phyloP scores from a whole-genome alignment of 2,329 filamentous ascomycete genomes.

The Ceratocystis huliohia region DNA sequence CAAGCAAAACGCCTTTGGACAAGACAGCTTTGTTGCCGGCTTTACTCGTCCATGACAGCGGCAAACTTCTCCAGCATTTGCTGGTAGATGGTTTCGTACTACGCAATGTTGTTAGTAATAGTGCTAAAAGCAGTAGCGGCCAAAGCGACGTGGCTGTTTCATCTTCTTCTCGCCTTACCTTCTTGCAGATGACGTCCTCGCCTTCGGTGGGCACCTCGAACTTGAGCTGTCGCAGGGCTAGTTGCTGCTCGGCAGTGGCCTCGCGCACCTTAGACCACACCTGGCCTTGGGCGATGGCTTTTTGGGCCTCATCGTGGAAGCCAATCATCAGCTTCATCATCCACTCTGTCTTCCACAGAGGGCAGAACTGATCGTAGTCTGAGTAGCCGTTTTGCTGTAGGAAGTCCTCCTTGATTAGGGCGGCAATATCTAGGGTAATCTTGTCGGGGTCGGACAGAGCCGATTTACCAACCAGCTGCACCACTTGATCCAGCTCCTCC shows the following conservation, averaged over 20 bases:
- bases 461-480: constrained; percentile 95
- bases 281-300: constrained; percentile 82
- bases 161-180: constrained; percentile 39
- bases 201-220: constrained; percentile 86
- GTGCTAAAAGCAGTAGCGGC: not conserved
- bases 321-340: constrained; percentile 99
- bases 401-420: constrained; percentile 94
- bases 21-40: not conserved
- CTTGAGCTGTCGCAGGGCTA: constrained; percentile 79
- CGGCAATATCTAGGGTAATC: constrained; percentile 89
- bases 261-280: constrained; percentile 89
- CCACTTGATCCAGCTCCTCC: constrained; percentile 95
- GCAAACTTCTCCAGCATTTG: constrained; percentile 96
- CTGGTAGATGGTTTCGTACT: constrained; percentile 89
- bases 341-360: constrained; percentile 98
- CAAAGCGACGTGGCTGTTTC: not conserved
- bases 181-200: constrained; percentile 68
- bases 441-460: constrained; percentile 94
- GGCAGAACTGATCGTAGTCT: constrained; percentile 98
- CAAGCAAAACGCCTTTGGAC: not conserved
- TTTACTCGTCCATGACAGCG: constrained; percentile 84
- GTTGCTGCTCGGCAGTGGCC: constrained; percentile 75
- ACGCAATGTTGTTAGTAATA: constrained; percentile 30
- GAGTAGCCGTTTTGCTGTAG: constrained; percentile 98
- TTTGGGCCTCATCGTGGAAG: constrained; percentile 95